Base-by-base conservation (phyloP, 139 green algal species). In the Medakamo hakoo region DNA sequence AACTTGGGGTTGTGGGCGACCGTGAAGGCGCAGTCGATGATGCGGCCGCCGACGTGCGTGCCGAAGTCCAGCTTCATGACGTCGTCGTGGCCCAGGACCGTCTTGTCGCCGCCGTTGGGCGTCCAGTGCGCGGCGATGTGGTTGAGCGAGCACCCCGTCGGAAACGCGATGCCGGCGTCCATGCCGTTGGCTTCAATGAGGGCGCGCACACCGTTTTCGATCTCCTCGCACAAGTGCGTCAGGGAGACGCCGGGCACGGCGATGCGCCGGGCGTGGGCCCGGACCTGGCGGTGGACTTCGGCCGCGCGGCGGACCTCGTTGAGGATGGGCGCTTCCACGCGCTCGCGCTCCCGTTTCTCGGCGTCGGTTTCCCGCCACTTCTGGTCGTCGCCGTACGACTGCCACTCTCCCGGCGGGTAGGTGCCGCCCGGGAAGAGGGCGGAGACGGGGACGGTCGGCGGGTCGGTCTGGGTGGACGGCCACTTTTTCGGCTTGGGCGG, bases 31-130 rank as follows among this genome's bases (percentile, higher is more conserved):
- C 73, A 87, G 82, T 99, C 93, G 57, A 98, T 84, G 66, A 99
- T 99, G 64, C 87, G 82, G 2, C 93, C 89, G 56, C 82, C 78
- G 58, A 95, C 88, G 63, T 94, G 85, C 28, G 81, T 90, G 14
- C 88, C 86, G 76, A 94, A 95, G 63, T 95, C 88, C 31, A 99
- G 70, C 82, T 99, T 99, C 89, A 99, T 99, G 14, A 99, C 93
- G 77, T 98, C 88, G 63, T 97, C 84, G 64, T 96, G 95, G 58
- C 86, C 63, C 68, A 99, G 80, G 65, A 99, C 92, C 25, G 93
- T 99, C 70, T 95, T 94, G 79, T 98, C 93, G 2, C 92, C 92
- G 0, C 74, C 76, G 72, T 98, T 99, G 59, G 93, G 93, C 20
- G 93, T 98, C 84, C 85, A 99, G 79, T 99, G 93, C 20, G 93